phyloP scores from a whole-genome alignment of 352 stramenopile genomes.

The Nothophytophthora sp. region DNA sequence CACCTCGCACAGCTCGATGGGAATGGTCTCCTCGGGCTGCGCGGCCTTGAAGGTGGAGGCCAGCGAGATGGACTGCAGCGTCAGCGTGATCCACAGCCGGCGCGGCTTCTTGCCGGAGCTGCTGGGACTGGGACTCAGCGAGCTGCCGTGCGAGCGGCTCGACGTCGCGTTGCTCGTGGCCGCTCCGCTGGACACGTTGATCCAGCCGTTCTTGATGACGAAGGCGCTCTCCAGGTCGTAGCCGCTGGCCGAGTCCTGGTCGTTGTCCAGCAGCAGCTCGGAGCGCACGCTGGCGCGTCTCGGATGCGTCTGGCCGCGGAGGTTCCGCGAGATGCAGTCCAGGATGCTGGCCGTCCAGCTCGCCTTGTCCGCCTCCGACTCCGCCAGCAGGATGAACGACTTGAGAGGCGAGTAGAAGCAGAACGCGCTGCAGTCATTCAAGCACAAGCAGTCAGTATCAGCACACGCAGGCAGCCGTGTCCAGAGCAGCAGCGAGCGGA shows the following conservation, averaged over 20 bases:
- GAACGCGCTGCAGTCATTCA: constrained; percentile 58
- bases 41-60: constrained; percentile 63
- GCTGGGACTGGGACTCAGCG: constrained; percentile 9
- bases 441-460: constrained; percentile 5
- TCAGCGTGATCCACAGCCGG: constrained; percentile 80
- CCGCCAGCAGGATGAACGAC: constrained; percentile 82
- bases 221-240: constrained; percentile 71
- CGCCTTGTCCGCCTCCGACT: constrained; percentile 63
- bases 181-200: constrained; percentile 61
- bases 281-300: constrained; percentile 61
- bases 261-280: constrained; percentile 63
- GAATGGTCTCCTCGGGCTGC: constrained; percentile 68
- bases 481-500: too few species aligned
- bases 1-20: constrained; percentile 59
- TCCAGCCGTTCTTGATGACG: constrained; percentile 88
- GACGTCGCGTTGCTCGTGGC: constrained; percentile 15
- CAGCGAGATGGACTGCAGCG: constrained; percentile 69
- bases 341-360: constrained; percentile 64
- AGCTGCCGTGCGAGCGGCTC: constrained; percentile 3
- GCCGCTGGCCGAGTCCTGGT: constrained; percentile 60
- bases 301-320: constrained; percentile 46
- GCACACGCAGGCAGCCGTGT: too few species aligned
- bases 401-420: constrained; percentile 88
- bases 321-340: constrained; percentile 63
- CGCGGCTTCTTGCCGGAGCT: constrained; percentile 35